phyloP scores from a whole-genome alignment of 2,329 filamentous ascomycete genomes.

The Coniochaeta pulveracea region DNA sequence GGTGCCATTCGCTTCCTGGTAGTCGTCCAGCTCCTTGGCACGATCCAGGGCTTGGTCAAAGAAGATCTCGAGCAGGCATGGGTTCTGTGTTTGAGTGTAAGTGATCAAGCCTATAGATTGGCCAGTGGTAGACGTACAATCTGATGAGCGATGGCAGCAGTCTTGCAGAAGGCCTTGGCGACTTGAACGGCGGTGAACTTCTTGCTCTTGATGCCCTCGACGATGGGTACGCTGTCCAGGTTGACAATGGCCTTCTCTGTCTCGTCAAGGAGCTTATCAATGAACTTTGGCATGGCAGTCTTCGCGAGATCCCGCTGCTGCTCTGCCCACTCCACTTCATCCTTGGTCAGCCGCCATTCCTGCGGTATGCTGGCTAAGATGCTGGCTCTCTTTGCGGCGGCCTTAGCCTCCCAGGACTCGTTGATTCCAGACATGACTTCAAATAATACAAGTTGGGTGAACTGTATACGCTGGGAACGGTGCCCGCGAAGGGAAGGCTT shows the following conservation, averaged over 20 bases:
- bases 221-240: slow-evolving; percentile 5
- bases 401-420: slow-evolving; percentile 9
- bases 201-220: slow-evolving; percentile 9
- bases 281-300: too few species aligned
- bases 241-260: slow-evolving; percentile 6
- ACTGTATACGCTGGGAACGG: too few species aligned
- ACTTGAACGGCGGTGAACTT: slow-evolving; percentile 30
- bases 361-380: slow-evolving; percentile 10
- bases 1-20: slow-evolving; percentile 26
- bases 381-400: slow-evolving; percentile 10
- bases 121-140: slow-evolving; percentile 23
- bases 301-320: slow-evolving; percentile 10
- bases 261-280: slow-evolving; percentile 10
- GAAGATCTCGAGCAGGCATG: slow-evolving; percentile 39
- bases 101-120: neutral
- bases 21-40: slow-evolving; percentile 33
- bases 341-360: slow-evolving; percentile 10
- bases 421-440: neutral
- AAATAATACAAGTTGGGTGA: neutral
- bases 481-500: too few species aligned
- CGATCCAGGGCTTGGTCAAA: slow-evolving; percentile 34
- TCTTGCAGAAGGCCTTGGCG: slow-evolving; percentile 41
- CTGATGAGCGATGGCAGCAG: slow-evolving; percentile 45
- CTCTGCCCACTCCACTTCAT: slow-evolving; percentile 8
- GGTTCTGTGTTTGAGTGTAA: slow-evolving; percentile 17